Conservation (phyloP, 1,284 basidiomycete species). For the Cutaneotrichosporon cavernicola region DNA sequence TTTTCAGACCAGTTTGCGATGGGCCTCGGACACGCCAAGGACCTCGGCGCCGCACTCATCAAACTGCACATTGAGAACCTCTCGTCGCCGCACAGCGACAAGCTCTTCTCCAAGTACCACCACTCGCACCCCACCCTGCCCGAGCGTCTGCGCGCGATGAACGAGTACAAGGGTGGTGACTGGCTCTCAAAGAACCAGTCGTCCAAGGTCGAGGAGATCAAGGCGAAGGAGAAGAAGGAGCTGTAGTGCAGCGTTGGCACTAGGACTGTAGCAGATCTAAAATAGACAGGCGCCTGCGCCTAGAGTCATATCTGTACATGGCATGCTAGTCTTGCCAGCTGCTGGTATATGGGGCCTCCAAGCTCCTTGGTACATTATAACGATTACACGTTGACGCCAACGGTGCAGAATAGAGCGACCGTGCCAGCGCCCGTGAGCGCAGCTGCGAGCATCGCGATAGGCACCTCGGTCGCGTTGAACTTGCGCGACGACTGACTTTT, state of each 20-base stretch:
- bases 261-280: background rate
- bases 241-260: constrained; percentile 1
- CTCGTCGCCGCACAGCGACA: constrained; percentile 85
- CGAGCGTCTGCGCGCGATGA: constrained; percentile 77
- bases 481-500: constrained; percentile 15
- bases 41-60: constrained; percentile 74
- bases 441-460: constrained; percentile 69
- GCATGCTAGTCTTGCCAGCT: constrained; percentile 5
- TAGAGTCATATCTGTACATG: constrained; percentile 6
- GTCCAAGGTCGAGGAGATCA: constrained; percentile 7
- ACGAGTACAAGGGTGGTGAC: constrained; percentile 52
- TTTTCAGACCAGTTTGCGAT: constrained; percentile 51
- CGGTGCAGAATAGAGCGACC: constrained; percentile 80
- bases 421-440: constrained; percentile 77
- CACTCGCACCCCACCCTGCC: constrained; percentile 88
- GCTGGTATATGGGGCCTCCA: background rate
- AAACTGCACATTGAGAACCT: constrained; percentile 85
- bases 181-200: constrained; percentile 20
- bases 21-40: constrained; percentile 54
- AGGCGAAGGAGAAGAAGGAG: constrained; percentile 20
- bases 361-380: background rate
- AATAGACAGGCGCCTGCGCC: background rate
- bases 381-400: constrained; percentile 74
- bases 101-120: constrained; percentile 89
- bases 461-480: constrained; percentile 58